Conservation (phyloP, 179 eudicot genomes). For the Amaranthus tricolor region DNA sequence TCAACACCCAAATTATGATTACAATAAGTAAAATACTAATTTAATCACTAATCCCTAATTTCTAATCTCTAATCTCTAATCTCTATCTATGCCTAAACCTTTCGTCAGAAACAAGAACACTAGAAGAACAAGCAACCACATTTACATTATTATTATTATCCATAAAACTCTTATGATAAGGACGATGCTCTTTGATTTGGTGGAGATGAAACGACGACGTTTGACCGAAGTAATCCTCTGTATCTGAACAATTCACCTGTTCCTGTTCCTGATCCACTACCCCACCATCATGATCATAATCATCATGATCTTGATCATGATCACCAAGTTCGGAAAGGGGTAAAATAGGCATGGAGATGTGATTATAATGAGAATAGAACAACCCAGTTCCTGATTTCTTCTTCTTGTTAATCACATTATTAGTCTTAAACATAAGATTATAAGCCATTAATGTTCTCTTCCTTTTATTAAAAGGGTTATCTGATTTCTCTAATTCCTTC, state of each 20-base stretch:
- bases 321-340: background rate
- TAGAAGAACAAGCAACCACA: background rate
- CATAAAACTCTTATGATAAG: background rate
- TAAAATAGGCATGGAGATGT: slow-evolving; percentile 1
- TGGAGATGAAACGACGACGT: background rate
- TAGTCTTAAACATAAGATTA: background rate
- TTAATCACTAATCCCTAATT: too few relatives aligned
- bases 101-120: background rate
- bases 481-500: background rate
- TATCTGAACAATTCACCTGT: background rate
- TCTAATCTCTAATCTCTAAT: too few relatives aligned
- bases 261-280: background rate
- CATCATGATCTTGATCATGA: background rate
- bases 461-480: slow-evolving; percentile 2
- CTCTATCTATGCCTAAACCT: background rate
- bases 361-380: slow-evolving; percentile 6
- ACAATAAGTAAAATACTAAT: too few relatives aligned
- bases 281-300: background rate
- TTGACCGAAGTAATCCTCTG: background rate
- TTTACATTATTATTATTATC: too few relatives aligned
- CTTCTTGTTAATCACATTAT: background rate
- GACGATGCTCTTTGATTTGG: background rate
- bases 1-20: too few relatives aligned
- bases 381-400: background rate
- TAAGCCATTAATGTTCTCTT: background rate